These are phyloP conservation scores for Dorcoceras hygrometricum DNA, from an alignment of 257 asterid species.

Conservation along the genomic window DNA sequence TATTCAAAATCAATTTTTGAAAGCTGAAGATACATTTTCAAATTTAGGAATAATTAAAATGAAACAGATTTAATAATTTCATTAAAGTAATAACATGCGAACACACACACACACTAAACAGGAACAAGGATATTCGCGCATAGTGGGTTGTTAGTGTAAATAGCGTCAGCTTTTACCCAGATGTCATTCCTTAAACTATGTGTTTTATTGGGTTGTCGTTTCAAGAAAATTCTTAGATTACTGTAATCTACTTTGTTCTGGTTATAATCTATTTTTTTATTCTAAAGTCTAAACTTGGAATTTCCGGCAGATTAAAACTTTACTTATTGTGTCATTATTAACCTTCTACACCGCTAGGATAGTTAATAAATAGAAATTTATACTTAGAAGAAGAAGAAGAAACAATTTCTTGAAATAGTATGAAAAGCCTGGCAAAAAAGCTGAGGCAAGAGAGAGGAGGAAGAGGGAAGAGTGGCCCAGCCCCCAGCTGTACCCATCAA, in stretches of 20 bases:
- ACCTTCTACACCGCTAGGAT: not conserved
- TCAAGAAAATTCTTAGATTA: not conserved
- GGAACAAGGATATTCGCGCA: not conserved
- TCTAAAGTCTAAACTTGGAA: not conserved
- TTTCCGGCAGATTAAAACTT: not conserved
- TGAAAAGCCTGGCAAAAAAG: conserved; percentile 12
- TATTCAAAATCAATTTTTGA: no score
- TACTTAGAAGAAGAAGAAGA: not conserved
- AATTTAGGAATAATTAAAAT: no score
- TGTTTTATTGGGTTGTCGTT: not conserved
- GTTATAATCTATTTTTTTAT: not conserved
- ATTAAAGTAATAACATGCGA: no score
- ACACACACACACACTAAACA: no score
- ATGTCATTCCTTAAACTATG: conserved; percentile 26
- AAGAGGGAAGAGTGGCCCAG: conserved; percentile 25
- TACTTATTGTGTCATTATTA: not conserved
- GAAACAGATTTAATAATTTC: no score
- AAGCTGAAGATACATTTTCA: no score
- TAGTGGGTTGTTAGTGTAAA: not conserved
- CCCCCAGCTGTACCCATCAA: conserved; percentile 42
- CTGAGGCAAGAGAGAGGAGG: conserved; percentile 21
- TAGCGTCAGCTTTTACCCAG: conserved; percentile 15
- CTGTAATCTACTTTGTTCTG: not conserved
- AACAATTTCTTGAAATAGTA: not conserved
- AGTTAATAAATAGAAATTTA: not conserved